phyloP scores from a whole-genome alignment of 495 filamentous ascomycete genomes.

The Durotheca rogersii region DNA sequence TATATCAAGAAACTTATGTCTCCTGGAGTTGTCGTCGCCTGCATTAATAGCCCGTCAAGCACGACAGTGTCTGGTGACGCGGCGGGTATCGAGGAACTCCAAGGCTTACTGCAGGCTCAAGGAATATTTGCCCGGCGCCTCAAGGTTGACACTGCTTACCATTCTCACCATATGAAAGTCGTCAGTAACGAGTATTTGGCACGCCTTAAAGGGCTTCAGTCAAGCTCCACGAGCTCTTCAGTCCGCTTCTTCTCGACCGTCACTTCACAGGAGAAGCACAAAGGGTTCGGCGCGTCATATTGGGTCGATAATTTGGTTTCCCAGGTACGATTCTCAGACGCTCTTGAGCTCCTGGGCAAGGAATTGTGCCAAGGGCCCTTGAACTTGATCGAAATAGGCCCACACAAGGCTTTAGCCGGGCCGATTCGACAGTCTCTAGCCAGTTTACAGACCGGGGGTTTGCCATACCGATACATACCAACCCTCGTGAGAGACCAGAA shows the following conservation, averaged over 20 bases:
- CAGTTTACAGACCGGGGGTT: background rate
- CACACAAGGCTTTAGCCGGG: slow-evolving; percentile 40
- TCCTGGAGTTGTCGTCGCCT: slow-evolving; percentile 35
- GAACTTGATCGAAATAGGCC: slow-evolving; percentile 42
- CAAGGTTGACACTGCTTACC: slow-evolving; percentile 46
- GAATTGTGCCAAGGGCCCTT: slow-evolving; percentile 16
- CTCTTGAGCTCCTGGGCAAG: slow-evolving; percentile 28
- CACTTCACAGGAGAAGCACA: slow-evolving; percentile 18
- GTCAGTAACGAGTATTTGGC: slow-evolving; percentile 40
- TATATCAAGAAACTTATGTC: background rate
- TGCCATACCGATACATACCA: slow-evolving; percentile 28
- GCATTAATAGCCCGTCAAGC: slow-evolving; percentile 45
- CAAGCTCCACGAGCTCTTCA: slow-evolving; percentile 8
- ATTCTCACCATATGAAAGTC: slow-evolving; percentile 45
- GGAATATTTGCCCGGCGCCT: slow-evolving; percentile 38
- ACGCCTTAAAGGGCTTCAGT: background rate
- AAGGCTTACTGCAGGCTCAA: slow-evolving; percentile 23
- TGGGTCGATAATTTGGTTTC: slow-evolving; percentile 51
- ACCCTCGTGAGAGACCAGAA: slow-evolving; percentile 32
- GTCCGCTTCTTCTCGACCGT: slow-evolving; percentile 41
- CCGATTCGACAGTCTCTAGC: slow-evolving; percentile 39
- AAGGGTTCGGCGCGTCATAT: slow-evolving; percentile 39
- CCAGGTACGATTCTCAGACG: slow-evolving; percentile 45
- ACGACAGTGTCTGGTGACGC: slow-evolving; percentile 45
- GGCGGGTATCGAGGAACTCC: slow-evolving; percentile 32